Conservation (phyloP, 1,284 basidiomycete genomes). For the Pseudozyma sp. region DNA sequence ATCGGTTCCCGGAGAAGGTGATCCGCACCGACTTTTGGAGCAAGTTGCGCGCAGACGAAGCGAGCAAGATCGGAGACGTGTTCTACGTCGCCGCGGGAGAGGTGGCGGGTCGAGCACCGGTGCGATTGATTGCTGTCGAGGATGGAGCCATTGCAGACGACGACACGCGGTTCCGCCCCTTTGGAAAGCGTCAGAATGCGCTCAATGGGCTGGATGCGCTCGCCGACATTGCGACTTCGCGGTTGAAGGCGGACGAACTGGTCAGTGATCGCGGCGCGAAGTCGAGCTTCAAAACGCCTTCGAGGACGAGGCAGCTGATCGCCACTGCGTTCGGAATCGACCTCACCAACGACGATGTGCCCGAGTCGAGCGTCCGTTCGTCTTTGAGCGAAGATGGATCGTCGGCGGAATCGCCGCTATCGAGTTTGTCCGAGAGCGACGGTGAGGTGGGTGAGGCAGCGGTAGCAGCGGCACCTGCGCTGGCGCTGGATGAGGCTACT, state of each 20-base stretch:
- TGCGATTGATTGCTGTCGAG: constrained; percentile 20
- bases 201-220: constrained; percentile 39
- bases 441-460: constrained; percentile 3
- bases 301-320: constrained; percentile 37
- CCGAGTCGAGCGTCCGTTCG: constrained; percentile 41
- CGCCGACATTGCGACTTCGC: constrained; percentile 40
- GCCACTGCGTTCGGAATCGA: constrained; percentile 41
- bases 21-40: constrained; percentile 95
- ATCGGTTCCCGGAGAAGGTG: constrained; percentile 91
- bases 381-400: constrained; percentile 16
- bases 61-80: constrained; percentile 39
- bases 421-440: constrained; percentile 37
- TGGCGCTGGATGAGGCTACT: neutral
- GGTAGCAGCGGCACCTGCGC: neutral
- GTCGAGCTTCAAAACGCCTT: constrained; percentile 18
- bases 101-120: constrained; percentile 16
- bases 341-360: constrained; percentile 37
- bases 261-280: constrained; percentile 3
- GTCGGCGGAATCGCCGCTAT: constrained; percentile 27
- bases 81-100: constrained; percentile 46
- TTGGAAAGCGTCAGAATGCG: constrained; percentile 37
- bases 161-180: constrained; percentile 31
- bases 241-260: constrained; percentile 20
- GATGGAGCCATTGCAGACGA: constrained; percentile 7
- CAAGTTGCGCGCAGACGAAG: constrained; percentile 33